Percentiles rank a stretch among this genome's conserved stretches.
Conservation (phyloP, 208 protist species). For the Leishmania mexicana region DNA sequence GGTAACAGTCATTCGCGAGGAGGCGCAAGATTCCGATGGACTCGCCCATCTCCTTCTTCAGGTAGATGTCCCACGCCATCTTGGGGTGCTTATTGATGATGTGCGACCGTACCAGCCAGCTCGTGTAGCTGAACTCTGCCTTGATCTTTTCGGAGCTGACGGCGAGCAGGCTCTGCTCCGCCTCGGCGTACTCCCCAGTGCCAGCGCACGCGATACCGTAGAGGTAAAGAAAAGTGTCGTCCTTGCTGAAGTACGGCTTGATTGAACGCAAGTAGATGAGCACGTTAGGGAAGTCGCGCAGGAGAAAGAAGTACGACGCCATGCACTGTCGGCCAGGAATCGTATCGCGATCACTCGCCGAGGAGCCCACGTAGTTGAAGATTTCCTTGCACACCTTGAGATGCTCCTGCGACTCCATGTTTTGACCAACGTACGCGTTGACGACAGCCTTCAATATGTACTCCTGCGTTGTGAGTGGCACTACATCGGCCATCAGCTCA, state of each 20-base stretch:
- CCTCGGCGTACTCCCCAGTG: conserved; percentile 86
- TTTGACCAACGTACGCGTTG: conserved; percentile 92
- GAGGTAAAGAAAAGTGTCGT: conserved; percentile 94
- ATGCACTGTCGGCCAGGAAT: conserved; percentile 97
- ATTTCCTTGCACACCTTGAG: conserved; percentile 95
- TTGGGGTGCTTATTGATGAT: conserved; percentile 95
- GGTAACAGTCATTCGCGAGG: conserved; percentile 98
- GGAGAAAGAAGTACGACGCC: conserved; percentile 97
- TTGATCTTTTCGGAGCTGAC: conserved; percentile 93
- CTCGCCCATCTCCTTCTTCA: conserved; percentile 97
- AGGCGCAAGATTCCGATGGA: conserved; percentile 95
- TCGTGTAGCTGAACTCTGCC: conserved; percentile 92
- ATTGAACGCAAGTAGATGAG: conserved; percentile 96
- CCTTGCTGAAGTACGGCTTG: conserved; percentile 95
- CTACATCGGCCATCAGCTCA: conserved; percentile 94
- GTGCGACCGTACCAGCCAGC: conserved; percentile 93
- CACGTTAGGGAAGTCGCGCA: conserved; percentile 96
- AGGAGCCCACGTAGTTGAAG: conserved; percentile 96
- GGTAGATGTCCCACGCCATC: conserved; percentile 96
- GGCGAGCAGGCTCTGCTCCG: conserved; percentile 84
- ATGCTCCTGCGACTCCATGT: conserved; percentile 89
- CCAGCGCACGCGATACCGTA: conserved; percentile 92
- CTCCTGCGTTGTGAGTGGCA: conserved; percentile 93
- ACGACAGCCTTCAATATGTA: conserved; percentile 97
- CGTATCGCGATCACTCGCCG: conserved; percentile 96